These are phyloP conservation scores for Aspergillus sp. DNA, from an alignment of 2,329 filamentous ascomycete species.

Conservation along the genomic window DNA sequence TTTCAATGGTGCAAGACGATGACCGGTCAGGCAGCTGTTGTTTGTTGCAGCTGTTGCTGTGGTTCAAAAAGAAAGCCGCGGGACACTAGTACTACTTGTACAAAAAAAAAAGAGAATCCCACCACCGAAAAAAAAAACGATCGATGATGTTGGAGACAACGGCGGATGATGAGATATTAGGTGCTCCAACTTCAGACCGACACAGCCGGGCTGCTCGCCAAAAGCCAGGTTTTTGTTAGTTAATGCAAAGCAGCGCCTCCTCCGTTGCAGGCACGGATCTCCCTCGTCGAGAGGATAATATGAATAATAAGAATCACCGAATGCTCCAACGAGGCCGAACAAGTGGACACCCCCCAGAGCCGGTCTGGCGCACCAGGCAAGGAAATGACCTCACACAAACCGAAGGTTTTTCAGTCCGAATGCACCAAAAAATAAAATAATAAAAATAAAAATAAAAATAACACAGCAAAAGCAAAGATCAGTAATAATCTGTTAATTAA, in stretches of 20 bases:
- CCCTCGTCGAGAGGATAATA: constrained; percentile 12
- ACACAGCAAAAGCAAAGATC: not conserved
- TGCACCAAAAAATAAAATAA: not conserved
- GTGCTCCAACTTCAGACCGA: constrained; percentile 1
- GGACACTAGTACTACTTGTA: not conserved
- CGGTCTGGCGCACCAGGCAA: constrained; percentile 11
- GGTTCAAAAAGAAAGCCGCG: not conserved
- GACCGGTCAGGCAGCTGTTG: not conserved
- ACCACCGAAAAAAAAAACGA: not conserved
- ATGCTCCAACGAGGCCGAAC: constrained; percentile 11
- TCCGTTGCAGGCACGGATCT: constrained; percentile 1
- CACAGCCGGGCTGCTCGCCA: constrained; percentile 13
- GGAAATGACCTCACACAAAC: constrained; percentile 5
- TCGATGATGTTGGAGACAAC: constrained; percentile 7
- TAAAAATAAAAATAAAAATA: not conserved
- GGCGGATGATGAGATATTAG: constrained; percentile 10
- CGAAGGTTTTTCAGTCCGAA: not conserved
- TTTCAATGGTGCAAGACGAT: constrained; percentile 25
- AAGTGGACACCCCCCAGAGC: constrained; percentile 8
- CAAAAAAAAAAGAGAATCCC: not conserved
- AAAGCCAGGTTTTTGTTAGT: constrained; percentile 21
- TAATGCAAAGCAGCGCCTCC: constrained; percentile 5
- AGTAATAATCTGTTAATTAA: not conserved
- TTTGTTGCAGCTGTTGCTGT: not conserved
- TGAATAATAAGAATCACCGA: constrained; percentile 18